A percentile compares a stretch with the other conserved stretches of the same genome.
Evolutionary conservation across 2,329 filamentous ascomycete genomes (phyloP).

Genomic region (Neobulgaria alba): DNA sequence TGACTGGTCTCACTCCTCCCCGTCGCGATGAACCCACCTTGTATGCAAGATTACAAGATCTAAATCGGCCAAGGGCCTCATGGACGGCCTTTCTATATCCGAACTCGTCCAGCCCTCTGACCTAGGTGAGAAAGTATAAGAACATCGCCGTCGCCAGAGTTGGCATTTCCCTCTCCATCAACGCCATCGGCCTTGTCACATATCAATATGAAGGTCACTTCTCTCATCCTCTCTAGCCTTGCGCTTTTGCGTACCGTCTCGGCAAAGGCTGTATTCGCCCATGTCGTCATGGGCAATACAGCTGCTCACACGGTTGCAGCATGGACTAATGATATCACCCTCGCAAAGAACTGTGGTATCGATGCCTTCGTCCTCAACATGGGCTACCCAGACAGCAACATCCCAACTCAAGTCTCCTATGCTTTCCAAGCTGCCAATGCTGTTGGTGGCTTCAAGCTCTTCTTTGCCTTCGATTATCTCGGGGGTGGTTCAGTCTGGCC

Average conservation of each 20-base stretch:
- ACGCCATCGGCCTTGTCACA: no score
- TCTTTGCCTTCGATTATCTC: constrained; percentile 29
- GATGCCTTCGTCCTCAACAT: constrained; percentile 32
- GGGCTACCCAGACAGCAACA: constrained; percentile 27
- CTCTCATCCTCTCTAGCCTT: constrained; percentile 2
- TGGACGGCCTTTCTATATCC: no score
- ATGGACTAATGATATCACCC: constrained; percentile 29
- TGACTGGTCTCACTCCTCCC: no score
- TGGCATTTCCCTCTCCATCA: no score
- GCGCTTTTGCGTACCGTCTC: constrained; percentile 6
- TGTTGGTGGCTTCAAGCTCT: constrained; percentile 26
- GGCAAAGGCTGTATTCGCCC: constrained; percentile 25
- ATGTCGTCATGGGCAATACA: constrained; percentile 29
- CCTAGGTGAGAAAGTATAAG: no score
- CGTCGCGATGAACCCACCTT: no score
- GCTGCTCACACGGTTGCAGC: constrained; percentile 24
- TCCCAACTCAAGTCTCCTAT: constrained; percentile 27
- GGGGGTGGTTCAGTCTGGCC: constrained; percentile 23
- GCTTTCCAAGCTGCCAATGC: constrained; percentile 29
- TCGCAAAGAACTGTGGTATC: constrained; percentile 30
- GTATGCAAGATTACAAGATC: no score
- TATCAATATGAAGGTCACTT: constrained; percentile 12
- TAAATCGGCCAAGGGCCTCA: no score
- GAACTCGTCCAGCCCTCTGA: no score
- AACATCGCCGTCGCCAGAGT: no score